Evolutionary conservation across 176 grass and related monocot species (phyloP).

Genomic region (Musa beccarii): DNA sequence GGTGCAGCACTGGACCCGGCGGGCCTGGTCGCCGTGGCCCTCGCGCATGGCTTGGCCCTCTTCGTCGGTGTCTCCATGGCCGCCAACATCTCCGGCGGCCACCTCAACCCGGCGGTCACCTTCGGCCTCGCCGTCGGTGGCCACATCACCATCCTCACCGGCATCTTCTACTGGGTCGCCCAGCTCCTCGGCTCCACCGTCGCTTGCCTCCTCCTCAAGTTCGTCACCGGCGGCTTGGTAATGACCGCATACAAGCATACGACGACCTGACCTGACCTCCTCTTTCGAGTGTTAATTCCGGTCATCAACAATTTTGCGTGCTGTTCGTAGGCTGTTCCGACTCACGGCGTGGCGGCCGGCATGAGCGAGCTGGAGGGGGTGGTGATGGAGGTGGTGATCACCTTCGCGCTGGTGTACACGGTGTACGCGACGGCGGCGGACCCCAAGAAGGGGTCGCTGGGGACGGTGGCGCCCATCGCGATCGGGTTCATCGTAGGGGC

Average conservation of each 20-base stretch:
- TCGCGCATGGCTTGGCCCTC: conserved; percentile 31
- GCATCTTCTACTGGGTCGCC: conserved; percentile 38
- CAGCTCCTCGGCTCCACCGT: conserved; percentile 28
- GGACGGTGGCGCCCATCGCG: conserved; percentile 33
- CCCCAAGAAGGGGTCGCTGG: conserved; percentile 33
- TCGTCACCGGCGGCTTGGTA: conserved; percentile 27
- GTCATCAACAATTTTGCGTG: too few species aligned
- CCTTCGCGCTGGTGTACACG: conserved; percentile 35
- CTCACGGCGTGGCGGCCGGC: conserved; percentile 18
- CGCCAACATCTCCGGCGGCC: conserved; percentile 36
- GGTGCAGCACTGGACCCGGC: conserved; percentile 31
- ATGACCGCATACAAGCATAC: too few species aligned
- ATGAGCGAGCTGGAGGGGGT: conserved; percentile 16
- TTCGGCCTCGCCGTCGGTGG: conserved; percentile 34
- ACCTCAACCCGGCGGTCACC: conserved; percentile 38
- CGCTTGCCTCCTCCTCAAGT: conserved; percentile 32
- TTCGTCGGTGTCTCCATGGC: conserved; percentile 35
- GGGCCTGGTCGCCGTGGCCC: conserved; percentile 31
- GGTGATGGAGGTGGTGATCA: conserved; percentile 31
- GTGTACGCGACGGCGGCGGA: conserved; percentile 34
- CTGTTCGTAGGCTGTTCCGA: conserved; percentile 19
- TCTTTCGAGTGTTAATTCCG: not conserved
- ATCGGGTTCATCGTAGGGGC: conserved; percentile 41
- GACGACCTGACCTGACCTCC: not conserved
- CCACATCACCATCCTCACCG: conserved; percentile 35